Evolutionary conservation across 768 basidiomycete species (phyloP).

Genomic region (Agaricus subrufescens): DNA sequence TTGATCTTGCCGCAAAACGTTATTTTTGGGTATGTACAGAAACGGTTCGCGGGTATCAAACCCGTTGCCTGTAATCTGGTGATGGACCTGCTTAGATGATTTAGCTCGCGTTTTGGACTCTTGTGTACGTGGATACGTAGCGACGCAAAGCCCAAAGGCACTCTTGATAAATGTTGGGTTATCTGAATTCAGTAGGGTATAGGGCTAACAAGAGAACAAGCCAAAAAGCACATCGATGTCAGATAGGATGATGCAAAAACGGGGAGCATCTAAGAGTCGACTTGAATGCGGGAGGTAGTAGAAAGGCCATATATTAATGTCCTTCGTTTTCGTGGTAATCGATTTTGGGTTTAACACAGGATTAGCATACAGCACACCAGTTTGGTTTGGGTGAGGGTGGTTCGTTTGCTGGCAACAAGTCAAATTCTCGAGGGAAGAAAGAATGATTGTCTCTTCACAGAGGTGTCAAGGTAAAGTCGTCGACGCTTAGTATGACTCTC

Average conservation of each 20-base stretch:
- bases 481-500: constrained; percentile 30
- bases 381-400: not conserved
- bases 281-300: not conserved
- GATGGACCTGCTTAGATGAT: no score
- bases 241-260: constrained; percentile 1
- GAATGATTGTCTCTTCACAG: not conserved
- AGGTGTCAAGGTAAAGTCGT: constrained; percentile 2
- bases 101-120: no score
- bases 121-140: no score
- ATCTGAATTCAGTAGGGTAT: no score
- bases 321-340: not conserved
- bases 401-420: not conserved
- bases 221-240: not conserved
- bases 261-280: not conserved
- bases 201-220: not conserved
- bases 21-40: no score
- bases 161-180: no score
- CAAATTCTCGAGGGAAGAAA: not conserved
- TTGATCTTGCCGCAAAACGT: no score
- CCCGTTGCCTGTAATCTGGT: no score
- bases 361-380: not conserved
- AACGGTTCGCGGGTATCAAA: no score
- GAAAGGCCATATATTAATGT: not conserved
- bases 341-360: not conserved
- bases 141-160: no score